phyloP scores from a whole-genome alignment of 2,329 filamentous ascomycete species.

The Diatrype stigma region DNA sequence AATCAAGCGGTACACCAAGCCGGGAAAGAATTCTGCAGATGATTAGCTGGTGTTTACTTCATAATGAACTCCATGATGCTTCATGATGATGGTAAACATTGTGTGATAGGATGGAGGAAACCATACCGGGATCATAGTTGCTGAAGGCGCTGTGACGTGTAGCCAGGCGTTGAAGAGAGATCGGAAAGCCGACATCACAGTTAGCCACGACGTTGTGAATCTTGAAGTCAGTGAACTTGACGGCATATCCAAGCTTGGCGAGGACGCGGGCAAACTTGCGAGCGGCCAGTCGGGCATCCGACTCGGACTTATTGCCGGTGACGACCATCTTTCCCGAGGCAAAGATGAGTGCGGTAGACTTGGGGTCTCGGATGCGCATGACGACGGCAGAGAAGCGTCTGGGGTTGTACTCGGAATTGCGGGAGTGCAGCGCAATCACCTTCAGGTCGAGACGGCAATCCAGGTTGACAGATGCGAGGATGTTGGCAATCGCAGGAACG shows the following conservation, averaged over 20 bases:
- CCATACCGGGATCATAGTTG: slow-evolving; percentile 75
- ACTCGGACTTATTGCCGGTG: slow-evolving; percentile 94
- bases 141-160: slow-evolving; percentile 98
- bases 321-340: slow-evolving; percentile 99
- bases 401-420: slow-evolving; percentile 98
- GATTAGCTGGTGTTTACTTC: background rate
- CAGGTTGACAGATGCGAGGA: slow-evolving; percentile 97
- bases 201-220: slow-evolving; percentile 99
- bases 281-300: slow-evolving; percentile 93
- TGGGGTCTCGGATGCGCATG: slow-evolving; percentile 98
- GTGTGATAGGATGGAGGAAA: background rate
- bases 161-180: slow-evolving; percentile 90
- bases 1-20: slow-evolving; percentile 99
- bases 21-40: slow-evolving; percentile 79
- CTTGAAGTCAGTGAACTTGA: slow-evolving; percentile 99
- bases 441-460: slow-evolving; percentile 96
- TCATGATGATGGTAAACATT: background rate
- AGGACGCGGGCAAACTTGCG: slow-evolving; percentile 99
- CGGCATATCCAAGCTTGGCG: slow-evolving; percentile 98
- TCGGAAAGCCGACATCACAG: slow-evolving; percentile 99
- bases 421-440: slow-evolving; percentile 95
- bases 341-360: slow-evolving; percentile 97
- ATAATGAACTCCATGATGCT: background rate
- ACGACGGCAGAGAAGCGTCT: slow-evolving; percentile 99
- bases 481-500: slow-evolving; percentile 53